Evolutionary conservation across 257 asterid species (phyloP), one percentile per base, ranked within the genome.

Genomic region (Linderniella brevidens): DNA sequence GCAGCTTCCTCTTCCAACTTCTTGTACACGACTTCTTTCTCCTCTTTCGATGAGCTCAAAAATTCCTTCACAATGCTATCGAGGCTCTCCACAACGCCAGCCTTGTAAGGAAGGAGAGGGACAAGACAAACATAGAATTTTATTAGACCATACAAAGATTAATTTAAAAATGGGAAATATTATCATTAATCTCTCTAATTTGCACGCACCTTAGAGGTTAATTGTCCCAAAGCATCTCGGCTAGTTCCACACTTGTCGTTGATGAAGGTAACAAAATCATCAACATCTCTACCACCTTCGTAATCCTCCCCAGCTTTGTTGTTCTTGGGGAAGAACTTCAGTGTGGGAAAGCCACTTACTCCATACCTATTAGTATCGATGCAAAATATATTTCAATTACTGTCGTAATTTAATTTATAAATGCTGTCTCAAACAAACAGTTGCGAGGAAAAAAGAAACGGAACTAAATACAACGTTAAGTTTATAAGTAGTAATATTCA

Each of bases 301-400:
- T 76, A 84, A 58, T 80, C 92, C 68, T 84, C 96, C 70, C 98
- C 98, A 29, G 72, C 94, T 68, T 84, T 88, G 71, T 80, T 88
- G 62, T 68, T 75, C 85, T 78, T 88, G 3, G 98, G 93, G 78
- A 88, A 88, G 78, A 88, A 88, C 54, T 85, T 88, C 60, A 69
- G 38, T 13, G 72, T 69, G 7, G 76, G 76, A 40, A 48, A 65
- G 44, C 72, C 72, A 19, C 72, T 61, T 41, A 69, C 66, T 42
- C 61, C 76, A 55, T 54, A 64, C 61, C 76, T 69, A 68, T n/a
- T n/a, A n/a, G n/a, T n/a, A n/a, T n/a, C n/a, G n/a, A n/a, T n/a
- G n/a, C n/a, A n/a, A n/a, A n/a, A 19, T 46, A 41, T 55, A 62
- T 46, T 54, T 48, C 20, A 38, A 53, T 46, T 48, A 9, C 44